phyloP scores from a whole-genome alignment of 2,329 filamentous ascomycete species.

The Salinomyces thailandicus region DNA sequence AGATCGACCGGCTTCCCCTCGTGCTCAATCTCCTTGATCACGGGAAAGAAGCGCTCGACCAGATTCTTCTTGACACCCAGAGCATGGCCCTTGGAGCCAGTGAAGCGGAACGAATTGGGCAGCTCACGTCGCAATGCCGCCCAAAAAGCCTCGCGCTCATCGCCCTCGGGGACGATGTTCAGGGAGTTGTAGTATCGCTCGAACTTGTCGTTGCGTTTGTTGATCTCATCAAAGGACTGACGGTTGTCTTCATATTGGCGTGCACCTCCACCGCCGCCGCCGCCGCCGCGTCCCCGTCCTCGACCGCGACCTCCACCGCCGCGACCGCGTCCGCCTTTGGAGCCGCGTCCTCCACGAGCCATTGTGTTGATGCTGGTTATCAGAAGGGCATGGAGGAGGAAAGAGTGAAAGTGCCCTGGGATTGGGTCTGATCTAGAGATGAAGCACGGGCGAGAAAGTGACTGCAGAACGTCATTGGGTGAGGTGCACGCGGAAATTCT shows the following conservation, averaged over 20 bases:
- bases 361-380: constrained; percentile 2
- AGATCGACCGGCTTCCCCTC: constrained; percentile 75
- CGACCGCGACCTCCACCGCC: constrained; percentile 14
- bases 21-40: constrained; percentile 73
- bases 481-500: too few species aligned
- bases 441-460: too few species aligned
- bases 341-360: constrained; percentile 4
- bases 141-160: constrained; percentile 78
- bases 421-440: too few species aligned
- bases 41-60: constrained; percentile 77
- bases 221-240: constrained; percentile 48
- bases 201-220: constrained; percentile 73
- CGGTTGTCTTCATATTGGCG: constrained; percentile 22
- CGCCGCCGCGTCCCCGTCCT: constrained; percentile 15
- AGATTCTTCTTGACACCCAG: constrained; percentile 81
- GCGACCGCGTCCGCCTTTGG: constrained; percentile 10
- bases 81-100: constrained; percentile 92
- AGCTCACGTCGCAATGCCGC: constrained; percentile 68
- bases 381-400: too few species aligned
- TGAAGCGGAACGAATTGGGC: constrained; percentile 96
- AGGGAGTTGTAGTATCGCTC: constrained; percentile 78
- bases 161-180: constrained; percentile 58
- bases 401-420: too few species aligned
- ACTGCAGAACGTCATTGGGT: too few species aligned
- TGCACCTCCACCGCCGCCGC: constrained; percentile 17